Evolutionary conservation across 768 basidiomycete genomes (phyloP), one percentile per base, ranked within the genome.

Genomic region (Lyophyllum semitale): DNA sequence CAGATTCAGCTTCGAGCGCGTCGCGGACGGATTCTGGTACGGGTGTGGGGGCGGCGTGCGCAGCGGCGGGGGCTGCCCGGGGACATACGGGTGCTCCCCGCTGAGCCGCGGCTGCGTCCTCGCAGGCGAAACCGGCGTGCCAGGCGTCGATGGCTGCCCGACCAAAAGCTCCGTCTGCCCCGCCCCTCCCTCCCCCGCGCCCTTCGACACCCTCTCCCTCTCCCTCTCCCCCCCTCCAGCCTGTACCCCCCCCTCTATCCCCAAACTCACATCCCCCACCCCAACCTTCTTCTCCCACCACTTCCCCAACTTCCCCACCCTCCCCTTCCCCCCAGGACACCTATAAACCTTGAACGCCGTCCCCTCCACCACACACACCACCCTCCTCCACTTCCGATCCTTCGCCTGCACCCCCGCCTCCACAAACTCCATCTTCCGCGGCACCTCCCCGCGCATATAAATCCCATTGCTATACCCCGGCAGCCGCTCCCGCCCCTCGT

Each of bases 351-450:
- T 82, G 67, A 98, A 85, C 58, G 79, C 77, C n/a, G 97, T 98
- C 43, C 97, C 97, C 65, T 97, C 93, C 25, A 99, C 73, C 63
- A 95, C 90, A 66, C 93, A 91, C 60, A 95, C 79, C 48, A 89
- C 85, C 47, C 91, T 78, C 56, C 91, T 83, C 97, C 97, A 99
- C 66, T 93, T 92, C 43, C 97, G 78, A 67, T 98, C 95, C 66
- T 79, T 83, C 7, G 95, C 88, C 69, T 96, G 92, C 2, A 92
- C 77, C 7, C 95, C 95, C 0, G 95, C 93, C 11, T 80, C 71
- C 4, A 73, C 76, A 66, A 99, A 98, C 76, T 99, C 97, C 85
- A 95, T 83, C 78, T 99, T 99, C 44, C 91, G 84, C 1, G 89
- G 89, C 76, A 99, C 82, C 51, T 87, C 79, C 3, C 87, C 92